Percentiles rank a stretch among this genome's conserved stretches.
These are phyloP conservation scores for Trametes polyzona DNA, from an alignment of 1,284 basidiomycete genomes.

Conservation along the genomic window DNA sequence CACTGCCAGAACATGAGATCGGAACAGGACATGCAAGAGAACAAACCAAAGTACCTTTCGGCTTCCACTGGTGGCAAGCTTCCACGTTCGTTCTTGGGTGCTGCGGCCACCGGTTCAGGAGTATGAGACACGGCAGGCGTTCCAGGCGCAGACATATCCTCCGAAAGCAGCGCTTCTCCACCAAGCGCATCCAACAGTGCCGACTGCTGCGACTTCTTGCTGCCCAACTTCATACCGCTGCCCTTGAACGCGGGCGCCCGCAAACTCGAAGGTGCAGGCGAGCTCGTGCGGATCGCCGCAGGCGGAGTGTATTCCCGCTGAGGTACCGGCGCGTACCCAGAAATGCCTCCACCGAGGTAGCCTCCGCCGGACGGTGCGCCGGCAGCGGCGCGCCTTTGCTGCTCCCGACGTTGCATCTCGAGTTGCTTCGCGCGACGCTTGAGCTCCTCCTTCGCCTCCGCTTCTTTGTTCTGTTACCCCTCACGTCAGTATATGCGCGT, in stretches of 20 bases:
- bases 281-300: constrained; percentile 48
- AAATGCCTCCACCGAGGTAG: constrained; percentile 66
- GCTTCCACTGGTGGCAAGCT: constrained; percentile 80
- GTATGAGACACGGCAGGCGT: constrained; percentile 56
- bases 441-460: constrained; percentile 98
- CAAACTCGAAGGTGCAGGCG: constrained; percentile 54
- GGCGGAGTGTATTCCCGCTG: constrained; percentile 67
- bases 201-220: constrained; percentile 87
- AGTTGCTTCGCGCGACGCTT: constrained; percentile 98
- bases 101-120: constrained; percentile 44
- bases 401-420: constrained; percentile 96
- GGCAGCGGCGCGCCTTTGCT: constrained; percentile 74
- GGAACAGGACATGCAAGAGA: neutral
- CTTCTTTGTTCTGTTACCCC: constrained; percentile 93
- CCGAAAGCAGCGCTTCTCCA: constrained; percentile 69
- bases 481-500: neutral
- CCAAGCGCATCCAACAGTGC: constrained; percentile 89
- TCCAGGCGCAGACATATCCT: constrained; percentile 61
- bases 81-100: constrained; percentile 48
- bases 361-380: constrained; percentile 47
- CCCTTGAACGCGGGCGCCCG: constrained; percentile 89
- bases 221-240: constrained; percentile 96
- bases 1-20: constrained; percentile 48
- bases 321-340: constrained; percentile 72
- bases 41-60: constrained; percentile 77